A percentile compares a stretch with the other conserved stretches of the same genome.
Evolutionary conservation across 23 red algal species (phyloP).

Genomic region (Agarophyton chilense): DNA sequence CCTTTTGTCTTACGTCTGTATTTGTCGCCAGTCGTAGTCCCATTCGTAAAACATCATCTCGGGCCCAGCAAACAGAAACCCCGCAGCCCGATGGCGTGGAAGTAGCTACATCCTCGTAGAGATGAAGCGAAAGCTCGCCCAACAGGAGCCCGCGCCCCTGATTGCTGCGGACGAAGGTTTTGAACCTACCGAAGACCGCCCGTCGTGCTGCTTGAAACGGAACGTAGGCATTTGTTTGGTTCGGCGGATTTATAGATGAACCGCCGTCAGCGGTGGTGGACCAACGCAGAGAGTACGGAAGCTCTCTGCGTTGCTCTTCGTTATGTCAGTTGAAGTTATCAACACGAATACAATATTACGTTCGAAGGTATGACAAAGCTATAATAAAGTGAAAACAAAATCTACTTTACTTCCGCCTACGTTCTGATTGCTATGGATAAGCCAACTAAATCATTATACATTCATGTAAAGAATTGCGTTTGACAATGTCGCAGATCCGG

Average conservation of each 20-base stretch:
- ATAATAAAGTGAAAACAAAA: not conserved
- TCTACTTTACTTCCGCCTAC: not conserved
- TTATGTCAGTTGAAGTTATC: too few species aligned
- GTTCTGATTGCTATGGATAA: not conserved
- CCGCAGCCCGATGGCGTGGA: not conserved
- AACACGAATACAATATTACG: too few species aligned
- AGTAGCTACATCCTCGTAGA: not conserved
- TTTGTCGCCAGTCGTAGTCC: slow-evolving; percentile 24
- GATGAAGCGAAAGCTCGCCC: not conserved
- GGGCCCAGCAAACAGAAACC: not conserved
- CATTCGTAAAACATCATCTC: not conserved
- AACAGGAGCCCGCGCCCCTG: too few species aligned
- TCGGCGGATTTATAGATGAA: too few species aligned
- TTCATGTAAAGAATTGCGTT: slow-evolving; percentile 58
- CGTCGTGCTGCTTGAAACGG: too few species aligned
- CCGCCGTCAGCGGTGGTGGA: too few species aligned
- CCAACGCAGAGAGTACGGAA: too few species aligned
- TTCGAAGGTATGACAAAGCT: too few species aligned
- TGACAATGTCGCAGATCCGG: slow-evolving; percentile 3
- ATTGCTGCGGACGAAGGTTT: too few species aligned
- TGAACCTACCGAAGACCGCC: too few species aligned
- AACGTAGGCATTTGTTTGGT: too few species aligned
- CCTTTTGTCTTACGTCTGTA: slow-evolving; percentile 33
- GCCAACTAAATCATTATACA: not conserved
- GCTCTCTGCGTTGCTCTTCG: too few species aligned